These are phyloP conservation scores for Bondarzewia mesenterica DNA, from an alignment of 1,284 basidiomycete species.

Conservation along the genomic window DNA sequence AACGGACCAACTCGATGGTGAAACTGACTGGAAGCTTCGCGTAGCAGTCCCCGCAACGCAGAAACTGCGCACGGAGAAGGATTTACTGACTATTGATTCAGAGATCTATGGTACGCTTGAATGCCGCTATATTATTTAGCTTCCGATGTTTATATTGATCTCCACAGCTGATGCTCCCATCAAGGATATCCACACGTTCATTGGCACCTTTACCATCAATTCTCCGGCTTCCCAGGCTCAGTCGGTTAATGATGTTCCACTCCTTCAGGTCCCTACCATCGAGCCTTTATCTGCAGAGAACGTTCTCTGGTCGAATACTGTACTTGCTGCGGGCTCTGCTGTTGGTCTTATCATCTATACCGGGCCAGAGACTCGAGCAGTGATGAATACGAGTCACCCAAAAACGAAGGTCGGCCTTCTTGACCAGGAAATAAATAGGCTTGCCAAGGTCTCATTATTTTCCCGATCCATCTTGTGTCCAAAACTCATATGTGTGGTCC, in stretches of 20 bases:
- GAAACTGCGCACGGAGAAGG: slow-evolving; percentile 56
- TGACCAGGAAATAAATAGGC: slow-evolving; percentile 91
- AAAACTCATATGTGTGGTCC: background rate
- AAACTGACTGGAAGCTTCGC: slow-evolving; percentile 98
- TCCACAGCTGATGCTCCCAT: slow-evolving; percentile 81
- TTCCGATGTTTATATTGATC: slow-evolving; percentile 8
- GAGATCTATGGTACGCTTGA: slow-evolving; percentile 68
- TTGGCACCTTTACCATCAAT: slow-evolving; percentile 86
- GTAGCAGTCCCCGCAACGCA: slow-evolving; percentile 85
- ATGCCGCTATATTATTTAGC: background rate
- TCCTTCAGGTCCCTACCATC: slow-evolving; percentile 52
- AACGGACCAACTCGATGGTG: slow-evolving; percentile 97
- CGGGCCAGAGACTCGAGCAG: slow-evolving; percentile 89
- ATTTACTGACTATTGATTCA: slow-evolving; percentile 69
- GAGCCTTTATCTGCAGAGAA: slow-evolving; percentile 90
- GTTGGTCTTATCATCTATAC: slow-evolving; percentile 94
- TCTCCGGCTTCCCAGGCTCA: slow-evolving; percentile 28
- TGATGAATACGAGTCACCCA: slow-evolving; percentile 99
- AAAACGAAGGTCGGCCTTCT: slow-evolving; percentile 91
- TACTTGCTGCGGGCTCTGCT: slow-evolving; percentile 90
- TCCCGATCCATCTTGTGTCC: background rate
- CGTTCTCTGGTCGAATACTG: slow-evolving; percentile 95
- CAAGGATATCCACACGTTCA: slow-evolving; percentile 95
- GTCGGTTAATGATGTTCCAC: slow-evolving; percentile 44
- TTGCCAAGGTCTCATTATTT: slow-evolving; percentile 72